Evolutionary conservation across 768 basidiomycete genomes (phyloP).

Genomic region (Collybiopsis confluens): DNA sequence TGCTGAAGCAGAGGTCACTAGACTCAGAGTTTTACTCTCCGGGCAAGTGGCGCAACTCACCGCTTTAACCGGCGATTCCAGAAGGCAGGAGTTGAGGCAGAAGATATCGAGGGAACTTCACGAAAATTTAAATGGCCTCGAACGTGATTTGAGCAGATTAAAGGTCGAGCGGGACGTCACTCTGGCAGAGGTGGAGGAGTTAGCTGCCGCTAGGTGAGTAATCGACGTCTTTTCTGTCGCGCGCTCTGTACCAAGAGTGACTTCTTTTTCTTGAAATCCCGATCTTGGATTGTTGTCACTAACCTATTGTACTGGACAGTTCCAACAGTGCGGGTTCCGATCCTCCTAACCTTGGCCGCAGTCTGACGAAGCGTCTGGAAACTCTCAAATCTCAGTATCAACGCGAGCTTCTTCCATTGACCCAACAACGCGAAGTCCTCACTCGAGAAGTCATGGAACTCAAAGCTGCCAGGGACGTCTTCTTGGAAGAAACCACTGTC

Average conservation of each 20-base stretch:
- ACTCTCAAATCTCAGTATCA: slow-evolving; percentile 84
- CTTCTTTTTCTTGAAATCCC: background rate
- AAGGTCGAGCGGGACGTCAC: slow-evolving; percentile 89
- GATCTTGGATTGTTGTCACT: background rate
- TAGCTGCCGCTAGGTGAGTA: slow-evolving; percentile 53
- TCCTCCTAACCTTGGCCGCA: slow-evolving; percentile 53
- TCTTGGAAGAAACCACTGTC: slow-evolving; percentile 87
- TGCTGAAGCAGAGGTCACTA: slow-evolving; percentile 87
- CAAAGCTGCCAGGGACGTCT: slow-evolving; percentile 77
- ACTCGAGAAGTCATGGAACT: slow-evolving; percentile 83
- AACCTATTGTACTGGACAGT: background rate
- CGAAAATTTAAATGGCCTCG: slow-evolving; percentile 71
- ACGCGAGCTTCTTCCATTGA: slow-evolving; percentile 81
- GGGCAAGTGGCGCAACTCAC: slow-evolving; percentile 87
- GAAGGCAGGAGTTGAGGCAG: slow-evolving; percentile 73
- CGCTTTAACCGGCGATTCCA: slow-evolving; percentile 76
- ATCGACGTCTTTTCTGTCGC: background rate
- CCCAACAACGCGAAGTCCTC: slow-evolving; percentile 74
- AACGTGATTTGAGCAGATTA: slow-evolving; percentile 82
- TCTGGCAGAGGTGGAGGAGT: slow-evolving; percentile 90
- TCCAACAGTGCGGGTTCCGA: slow-evolving; percentile 26
- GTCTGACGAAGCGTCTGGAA: slow-evolving; percentile 82
- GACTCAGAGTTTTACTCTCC: slow-evolving; percentile 78
- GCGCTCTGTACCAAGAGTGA: background rate
- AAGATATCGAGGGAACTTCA: slow-evolving; percentile 76